These are phyloP conservation scores for Mortierella sp. DNA, from an alignment of 371 early-diverging fungal genomes.

Conservation along the genomic window DNA sequence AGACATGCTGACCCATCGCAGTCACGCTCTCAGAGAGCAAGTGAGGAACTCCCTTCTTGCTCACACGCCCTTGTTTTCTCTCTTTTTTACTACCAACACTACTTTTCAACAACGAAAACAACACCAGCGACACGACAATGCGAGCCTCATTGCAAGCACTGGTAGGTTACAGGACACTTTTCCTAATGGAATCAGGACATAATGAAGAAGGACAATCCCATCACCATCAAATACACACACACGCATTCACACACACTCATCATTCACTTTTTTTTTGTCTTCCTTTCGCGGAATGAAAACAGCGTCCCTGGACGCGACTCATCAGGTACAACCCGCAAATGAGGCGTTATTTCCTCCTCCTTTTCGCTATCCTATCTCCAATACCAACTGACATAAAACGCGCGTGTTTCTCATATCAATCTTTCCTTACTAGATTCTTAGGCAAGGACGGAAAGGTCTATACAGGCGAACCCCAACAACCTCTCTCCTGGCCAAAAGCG, in stretches of 20 bases:
- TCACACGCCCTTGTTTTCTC: background rate
- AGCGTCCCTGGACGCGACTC: slow-evolving; percentile 50
- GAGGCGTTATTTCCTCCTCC: background rate
- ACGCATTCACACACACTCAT: background rate
- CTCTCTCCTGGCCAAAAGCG: slow-evolving; percentile 39
- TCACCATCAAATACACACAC: background rate
- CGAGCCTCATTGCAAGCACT: slow-evolving; percentile 31
- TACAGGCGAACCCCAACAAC: slow-evolving; percentile 61
- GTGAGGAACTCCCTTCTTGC: background rate
- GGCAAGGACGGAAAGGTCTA: slow-evolving; percentile 63
- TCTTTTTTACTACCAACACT: background rate
- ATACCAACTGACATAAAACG: background rate
- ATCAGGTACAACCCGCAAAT: slow-evolving; percentile 17
- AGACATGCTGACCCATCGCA: background rate
- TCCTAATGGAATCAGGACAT: background rate
- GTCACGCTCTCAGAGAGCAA: background rate
- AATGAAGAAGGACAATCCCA: background rate
- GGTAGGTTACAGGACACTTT: slow-evolving; percentile 18
- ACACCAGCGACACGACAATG: slow-evolving; percentile 7
- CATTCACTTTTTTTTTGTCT: no score
- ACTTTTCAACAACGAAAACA: background rate
- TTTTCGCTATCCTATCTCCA: background rate
- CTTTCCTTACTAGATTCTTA: slow-evolving; percentile 54
- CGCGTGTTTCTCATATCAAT: background rate
- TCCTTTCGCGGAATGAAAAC: background rate